These are phyloP conservation scores for Linum usitatissimum DNA, from an alignment of 345 rosid genomes.

Conservation along the genomic window DNA sequence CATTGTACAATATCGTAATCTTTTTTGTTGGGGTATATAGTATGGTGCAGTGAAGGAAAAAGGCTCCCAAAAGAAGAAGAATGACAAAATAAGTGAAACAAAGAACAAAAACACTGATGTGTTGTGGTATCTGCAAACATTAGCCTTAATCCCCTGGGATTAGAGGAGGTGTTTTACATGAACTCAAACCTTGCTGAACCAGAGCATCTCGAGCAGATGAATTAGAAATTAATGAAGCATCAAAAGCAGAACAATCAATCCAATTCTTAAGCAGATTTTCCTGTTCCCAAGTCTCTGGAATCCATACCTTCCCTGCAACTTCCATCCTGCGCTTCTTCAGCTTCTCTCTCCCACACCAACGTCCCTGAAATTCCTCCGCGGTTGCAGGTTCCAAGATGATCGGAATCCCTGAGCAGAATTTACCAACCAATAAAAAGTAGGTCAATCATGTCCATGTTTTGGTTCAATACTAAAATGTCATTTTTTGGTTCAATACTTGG, in stretches of 20 bases:
- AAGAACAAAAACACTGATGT: too few species aligned
- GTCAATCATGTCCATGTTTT: too few species aligned
- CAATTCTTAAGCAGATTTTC: conserved; percentile 52
- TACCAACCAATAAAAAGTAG: too few species aligned
- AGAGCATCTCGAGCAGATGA: conserved; percentile 64
- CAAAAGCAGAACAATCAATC: conserved; percentile 53
- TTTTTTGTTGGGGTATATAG: too few species aligned
- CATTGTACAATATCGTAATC: too few species aligned
- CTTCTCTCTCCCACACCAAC: conserved; percentile 40
- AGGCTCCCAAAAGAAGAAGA: too few species aligned
- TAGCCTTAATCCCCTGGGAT: conserved; percentile 26
- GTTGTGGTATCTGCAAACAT: too few species aligned
- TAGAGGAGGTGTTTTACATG: background rate
- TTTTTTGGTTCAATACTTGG: too few species aligned
- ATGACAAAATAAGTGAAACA: too few species aligned
- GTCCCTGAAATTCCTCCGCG: background rate
- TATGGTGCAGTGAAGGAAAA: too few species aligned
- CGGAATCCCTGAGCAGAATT: too few species aligned
- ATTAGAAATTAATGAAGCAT: conserved; percentile 31
- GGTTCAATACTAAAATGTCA: too few species aligned
- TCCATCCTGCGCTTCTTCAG: conserved; percentile 54
- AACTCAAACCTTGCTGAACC: conserved; percentile 26
- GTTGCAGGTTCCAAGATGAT: background rate
- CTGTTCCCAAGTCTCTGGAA: conserved; percentile 63
- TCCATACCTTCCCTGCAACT: conserved; percentile 37